Evolutionary conservation across 306 rosid species (phyloP), one percentile per base, ranked within the genome.

Genomic region (Calophaca sinica): DNA sequence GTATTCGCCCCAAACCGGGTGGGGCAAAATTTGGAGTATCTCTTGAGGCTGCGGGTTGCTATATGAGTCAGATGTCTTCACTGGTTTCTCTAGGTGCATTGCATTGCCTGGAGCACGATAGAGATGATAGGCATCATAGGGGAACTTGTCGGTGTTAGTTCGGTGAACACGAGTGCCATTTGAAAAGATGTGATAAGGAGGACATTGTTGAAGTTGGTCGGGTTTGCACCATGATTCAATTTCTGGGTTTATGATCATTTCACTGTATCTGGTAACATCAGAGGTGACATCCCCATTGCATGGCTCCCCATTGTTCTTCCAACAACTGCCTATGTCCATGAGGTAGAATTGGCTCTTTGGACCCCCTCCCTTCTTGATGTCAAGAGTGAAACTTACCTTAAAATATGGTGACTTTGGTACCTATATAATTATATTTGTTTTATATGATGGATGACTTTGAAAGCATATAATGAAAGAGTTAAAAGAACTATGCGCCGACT

Each of bases 271-370:
- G 3, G 93, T 89, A 2, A 89, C 91, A 54, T 89, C 91, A 11
- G 89, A 60, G 67, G 86, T 83, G 12, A 85, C 91, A 65, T 81
- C 69, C 26, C 94, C 94, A 72, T 89, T 72, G 73, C 94, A 89
- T 31, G 81, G 86, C 89, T 20, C 1, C 26, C 26, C 26, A 73
- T 83, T 79, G 75, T 85, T 89, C 83, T 89, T 89, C 91, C 94
- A 89, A 69, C 91, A 89, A 36, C 91, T 83, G 36, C 94, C 94
- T 11, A 89, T 89, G 87, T 87, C 93, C 26, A 20, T 72, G 5
- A 84, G 88, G 82, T 88, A 88, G 84, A 86, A 84, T 52, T 86
- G 90, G 77, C 89, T 86, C 52, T 33, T 61, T 12, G 80, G 68
- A 69, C 77, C 89, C 78, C 62, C 87, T 80, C 90, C 88, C 53